Percentiles rank a stretch among this genome's conserved stretches.
These are phyloP conservation scores for Tricholoma hemisulphureum DNA, from an alignment of 768 basidiomycete genomes.

Conservation along the genomic window DNA sequence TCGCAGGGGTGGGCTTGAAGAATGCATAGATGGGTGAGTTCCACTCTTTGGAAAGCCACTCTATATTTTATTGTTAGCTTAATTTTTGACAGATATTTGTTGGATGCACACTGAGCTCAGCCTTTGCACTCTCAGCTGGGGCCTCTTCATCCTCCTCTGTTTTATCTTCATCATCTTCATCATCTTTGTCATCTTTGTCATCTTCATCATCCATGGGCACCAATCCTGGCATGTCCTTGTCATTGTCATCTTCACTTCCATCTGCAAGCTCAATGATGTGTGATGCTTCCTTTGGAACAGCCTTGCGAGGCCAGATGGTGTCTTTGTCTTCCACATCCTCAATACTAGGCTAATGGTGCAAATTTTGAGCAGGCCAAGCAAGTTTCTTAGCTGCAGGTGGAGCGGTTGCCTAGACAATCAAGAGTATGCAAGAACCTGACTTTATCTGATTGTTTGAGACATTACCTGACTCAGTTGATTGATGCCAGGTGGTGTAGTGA, in stretches of 20 bases:
- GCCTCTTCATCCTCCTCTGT: too few relatives aligned
- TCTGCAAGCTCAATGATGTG: too few relatives aligned
- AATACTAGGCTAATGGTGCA: too few relatives aligned
- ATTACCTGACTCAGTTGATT: neutral
- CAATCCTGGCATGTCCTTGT: neutral
- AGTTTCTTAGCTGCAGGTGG: too few relatives aligned
- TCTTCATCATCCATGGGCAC: neutral
- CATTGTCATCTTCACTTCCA: too few relatives aligned
- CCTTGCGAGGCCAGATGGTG: too few relatives aligned
- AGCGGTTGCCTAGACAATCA: too few relatives aligned
- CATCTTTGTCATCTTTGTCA: neutral
- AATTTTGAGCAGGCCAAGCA: too few relatives aligned
- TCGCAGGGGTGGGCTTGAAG: slow-evolving; percentile 20
- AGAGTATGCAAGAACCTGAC: neutral
- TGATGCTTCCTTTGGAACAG: too few relatives aligned
- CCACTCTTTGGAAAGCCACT: slow-evolving; percentile 23
- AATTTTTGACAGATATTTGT: neutral
- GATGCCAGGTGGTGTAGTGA: neutral
- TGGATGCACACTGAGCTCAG: neutral
- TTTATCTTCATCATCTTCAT: neutral
- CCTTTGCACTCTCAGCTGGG: slow-evolving; percentile 3
- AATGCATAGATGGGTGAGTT: slow-evolving; percentile 27
- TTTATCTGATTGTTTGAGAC: neutral
- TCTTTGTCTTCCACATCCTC: too few relatives aligned
- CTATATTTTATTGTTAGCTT: slow-evolving; percentile 8